Evolutionary conservation across 257 asterid species (phyloP).

Genomic region (Craterostigma plantagineum): DNA sequence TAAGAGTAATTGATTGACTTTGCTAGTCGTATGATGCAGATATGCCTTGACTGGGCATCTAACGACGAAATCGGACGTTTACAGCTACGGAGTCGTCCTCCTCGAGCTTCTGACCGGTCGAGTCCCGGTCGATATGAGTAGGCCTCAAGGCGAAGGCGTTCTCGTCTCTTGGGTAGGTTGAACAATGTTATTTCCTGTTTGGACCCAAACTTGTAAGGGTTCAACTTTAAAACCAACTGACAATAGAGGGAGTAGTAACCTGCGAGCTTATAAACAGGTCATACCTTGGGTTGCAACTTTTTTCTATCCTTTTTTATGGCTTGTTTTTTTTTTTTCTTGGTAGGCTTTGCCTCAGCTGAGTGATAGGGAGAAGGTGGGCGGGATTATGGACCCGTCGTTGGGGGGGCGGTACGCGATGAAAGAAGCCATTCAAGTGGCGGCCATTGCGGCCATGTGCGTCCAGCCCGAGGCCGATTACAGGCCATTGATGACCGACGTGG

Average conservation of each 20-base stretch:
- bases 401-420: conserved; percentile 80
- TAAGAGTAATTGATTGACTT: no score
- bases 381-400: conserved; percentile 67
- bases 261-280: no score
- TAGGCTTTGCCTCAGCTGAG: conserved; percentile 74
- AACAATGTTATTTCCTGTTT: no score
- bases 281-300: no score
- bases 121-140: conserved; percentile 87
- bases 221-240: no score
- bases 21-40: conserved; percentile 16
- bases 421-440: conserved; percentile 80
- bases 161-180: conserved; percentile 86
- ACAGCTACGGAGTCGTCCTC: conserved; percentile 86
- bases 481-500: conserved; percentile 84
- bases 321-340: no score
- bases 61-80: conserved; percentile 87
- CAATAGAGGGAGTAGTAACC: no score
- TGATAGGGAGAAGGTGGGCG: conserved; percentile 63
- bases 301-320: no score
- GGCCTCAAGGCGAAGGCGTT: conserved; percentile 73
- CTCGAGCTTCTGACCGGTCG: conserved; percentile 79
- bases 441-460: conserved; percentile 89
- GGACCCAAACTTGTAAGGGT: no score
- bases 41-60: conserved; percentile 85
- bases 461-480: conserved; percentile 87